Percentiles rank a stretch among this genome's conserved stretches.
Evolutionary conservation across 257 asterid species (phyloP).

Genomic region (Nicotiana paniculata): DNA sequence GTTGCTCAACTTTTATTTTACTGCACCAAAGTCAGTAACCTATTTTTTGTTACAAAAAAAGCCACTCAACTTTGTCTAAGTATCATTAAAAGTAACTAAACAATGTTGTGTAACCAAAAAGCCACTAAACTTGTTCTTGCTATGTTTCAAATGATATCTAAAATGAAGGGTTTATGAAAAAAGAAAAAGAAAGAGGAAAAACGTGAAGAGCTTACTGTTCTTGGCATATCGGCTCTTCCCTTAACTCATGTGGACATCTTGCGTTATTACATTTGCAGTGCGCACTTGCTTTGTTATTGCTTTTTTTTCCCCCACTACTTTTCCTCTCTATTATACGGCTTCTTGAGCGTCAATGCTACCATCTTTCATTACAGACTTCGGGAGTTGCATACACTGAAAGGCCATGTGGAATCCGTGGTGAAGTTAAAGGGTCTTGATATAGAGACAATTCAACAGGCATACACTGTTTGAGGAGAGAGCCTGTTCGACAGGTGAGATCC

Average conservation of each 20-base stretch:
- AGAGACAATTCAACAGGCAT: slow-evolving; percentile 87
- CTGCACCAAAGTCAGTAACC: no score
- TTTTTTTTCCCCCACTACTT: not conserved
- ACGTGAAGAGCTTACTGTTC: no score
- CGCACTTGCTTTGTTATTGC: not conserved
- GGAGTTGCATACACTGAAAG: slow-evolving; percentile 84
- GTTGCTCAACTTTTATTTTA: no score
- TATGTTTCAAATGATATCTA: not conserved
- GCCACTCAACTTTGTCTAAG: no score
- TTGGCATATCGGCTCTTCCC: not conserved
- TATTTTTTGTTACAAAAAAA: no score
- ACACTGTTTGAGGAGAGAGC: slow-evolving; percentile 62
- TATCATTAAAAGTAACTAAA: no score
- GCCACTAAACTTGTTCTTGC: no score
- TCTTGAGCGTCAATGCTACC: not conserved
- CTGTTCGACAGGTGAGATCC: slow-evolving; percentile 14
- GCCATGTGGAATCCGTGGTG: slow-evolving; percentile 95
- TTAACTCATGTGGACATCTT: not conserved
- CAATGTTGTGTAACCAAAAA: no score
- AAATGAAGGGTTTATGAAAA: not conserved
- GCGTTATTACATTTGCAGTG: not conserved
- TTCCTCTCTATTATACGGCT: not conserved
- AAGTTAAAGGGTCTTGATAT: slow-evolving; percentile 94
- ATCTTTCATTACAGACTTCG: slow-evolving; percentile 45
- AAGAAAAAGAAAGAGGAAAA: no score